A percentile compares a stretch with the other conserved stretches of the same genome.
These are phyloP conservation scores for Phaseolus lunatus DNA, from an alignment of 306 rosid species.

Conservation along the genomic window DNA sequence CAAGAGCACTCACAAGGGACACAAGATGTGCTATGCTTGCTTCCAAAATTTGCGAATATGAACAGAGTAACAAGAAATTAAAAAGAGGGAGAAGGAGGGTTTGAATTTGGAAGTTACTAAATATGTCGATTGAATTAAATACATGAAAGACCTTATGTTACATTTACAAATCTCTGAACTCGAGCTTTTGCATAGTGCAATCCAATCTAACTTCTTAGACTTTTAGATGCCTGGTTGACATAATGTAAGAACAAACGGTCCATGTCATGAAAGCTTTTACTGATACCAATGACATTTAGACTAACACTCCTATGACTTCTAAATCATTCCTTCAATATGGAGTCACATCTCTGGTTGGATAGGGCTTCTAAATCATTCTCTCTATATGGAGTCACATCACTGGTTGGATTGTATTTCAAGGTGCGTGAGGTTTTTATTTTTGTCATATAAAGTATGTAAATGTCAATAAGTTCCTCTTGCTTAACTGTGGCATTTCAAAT, in stretches of 20 bases:
- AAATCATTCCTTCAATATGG: not conserved
- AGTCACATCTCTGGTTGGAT: conserved; percentile 5
- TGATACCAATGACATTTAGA: not conserved
- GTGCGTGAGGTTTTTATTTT: not conserved
- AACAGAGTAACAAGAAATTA: not conserved
- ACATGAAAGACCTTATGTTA: not conserved
- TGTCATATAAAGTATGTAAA: not conserved
- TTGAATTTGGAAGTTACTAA: not conserved
- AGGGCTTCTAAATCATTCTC: not conserved
- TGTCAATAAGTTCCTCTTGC: not conserved
- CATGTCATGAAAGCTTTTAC: not conserved
- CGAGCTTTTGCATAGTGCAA: not conserved
- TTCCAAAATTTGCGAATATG: conserved; percentile 2
- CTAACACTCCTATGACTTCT: not conserved
- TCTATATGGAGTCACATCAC: not conserved
- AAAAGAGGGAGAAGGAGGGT: not conserved
- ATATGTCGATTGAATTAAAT: not conserved
- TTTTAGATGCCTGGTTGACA: not conserved
- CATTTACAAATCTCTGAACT: not conserved
- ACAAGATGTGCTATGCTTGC: not conserved
- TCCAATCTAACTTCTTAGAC: conserved; percentile 21
- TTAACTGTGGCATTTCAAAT: conserved; percentile 10
- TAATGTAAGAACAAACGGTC: not conserved
- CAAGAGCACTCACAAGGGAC: conserved; percentile 29
- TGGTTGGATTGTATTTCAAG: conserved; percentile 14